These are phyloP conservation scores for Cantharellus anzutake DNA, from an alignment of 768 basidiomycete genomes.

Conservation along the genomic window DNA sequence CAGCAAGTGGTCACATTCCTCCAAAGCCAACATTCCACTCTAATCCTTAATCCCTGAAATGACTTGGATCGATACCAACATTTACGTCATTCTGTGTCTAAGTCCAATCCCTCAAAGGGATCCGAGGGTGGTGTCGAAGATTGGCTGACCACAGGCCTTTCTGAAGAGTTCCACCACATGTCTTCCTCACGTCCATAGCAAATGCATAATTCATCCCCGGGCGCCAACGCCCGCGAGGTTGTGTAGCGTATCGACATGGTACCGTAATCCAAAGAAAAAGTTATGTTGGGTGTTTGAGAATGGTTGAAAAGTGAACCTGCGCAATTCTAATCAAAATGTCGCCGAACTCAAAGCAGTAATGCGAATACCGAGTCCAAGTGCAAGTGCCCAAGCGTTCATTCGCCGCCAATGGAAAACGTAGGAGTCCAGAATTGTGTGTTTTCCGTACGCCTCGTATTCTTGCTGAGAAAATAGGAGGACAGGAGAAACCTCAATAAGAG, in stretches of 20 bases:
- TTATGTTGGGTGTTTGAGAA: constrained; percentile 46
- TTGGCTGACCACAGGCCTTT: too few species aligned
- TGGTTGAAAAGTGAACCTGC: constrained; percentile 74
- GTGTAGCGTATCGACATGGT: constrained; percentile 45
- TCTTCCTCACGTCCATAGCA: constrained; percentile 31
- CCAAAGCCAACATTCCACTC: too few species aligned
- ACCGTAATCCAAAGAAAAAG: constrained; percentile 33
- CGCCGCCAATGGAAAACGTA: constrained; percentile 64
- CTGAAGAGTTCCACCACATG: background rate
- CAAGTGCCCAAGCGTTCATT: constrained; percentile 37
- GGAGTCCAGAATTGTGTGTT: constrained; percentile 45
- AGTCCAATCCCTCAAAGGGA: too few species aligned
- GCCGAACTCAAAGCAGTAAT: too few species aligned
- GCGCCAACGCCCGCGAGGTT: constrained; percentile 31
- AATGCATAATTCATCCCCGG: constrained; percentile 61
- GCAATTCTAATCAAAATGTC: background rate
- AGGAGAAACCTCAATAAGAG: constrained; percentile 68
- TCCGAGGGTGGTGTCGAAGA: too few species aligned
- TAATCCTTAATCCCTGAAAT: too few species aligned
- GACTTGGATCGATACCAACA: too few species aligned
- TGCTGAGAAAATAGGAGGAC: constrained; percentile 53
- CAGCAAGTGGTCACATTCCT: too few species aligned
- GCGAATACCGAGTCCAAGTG: constrained; percentile 49
- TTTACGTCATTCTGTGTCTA: too few species aligned
- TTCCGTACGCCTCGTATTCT: constrained; percentile 50